Evolutionary conservation across 495 filamentous ascomycete genomes (phyloP), one percentile per base, ranked within the genome.

Genomic region (Penicillium pulvis): DNA sequence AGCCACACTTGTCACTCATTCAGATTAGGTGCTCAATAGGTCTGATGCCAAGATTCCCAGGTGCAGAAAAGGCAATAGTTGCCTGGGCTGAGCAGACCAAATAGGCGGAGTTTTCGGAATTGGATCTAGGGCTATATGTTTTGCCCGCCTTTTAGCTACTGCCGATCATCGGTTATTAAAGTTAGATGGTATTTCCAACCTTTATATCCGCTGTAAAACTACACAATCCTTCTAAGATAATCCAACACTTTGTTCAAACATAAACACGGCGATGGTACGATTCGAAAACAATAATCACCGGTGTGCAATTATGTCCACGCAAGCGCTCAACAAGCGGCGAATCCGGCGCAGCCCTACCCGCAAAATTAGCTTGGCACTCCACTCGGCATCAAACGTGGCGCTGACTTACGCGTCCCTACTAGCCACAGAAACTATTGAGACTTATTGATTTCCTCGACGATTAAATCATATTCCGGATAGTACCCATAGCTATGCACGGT

Each of bases 261-360:
- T 14, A 9, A 36, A 4, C 4, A 11, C 33, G 1, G 3, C 33
- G 10, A 23, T 23, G 1, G 20, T 9, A 41, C 17, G 6, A 16
- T 17, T 7, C 0, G 6, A 31, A 30, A 49, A 49, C 7, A 17
- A 17, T 24, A 31, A 17, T 28, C 0, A 16, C 3, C 23, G 14
- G 14, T 16, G 5, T 19, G 17, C 16, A 28, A 41, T n/a, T n/a
- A 24, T 7, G 56, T 53, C 41, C 20, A 53, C 56, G 49, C 49
- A 58, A 53, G 56, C 56, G 44, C n/a, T n/a, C 41, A 30, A 14
- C n/a, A 19, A 53, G 49, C 56, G 16, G 49, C 56, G 28, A 53
- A 58, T 53, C 54, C 39, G 10, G 30, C 41, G 26, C 41, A 58
- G 56, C 56, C 56, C 56, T 58, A 58, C 56, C 56, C 28, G 49